Conservation (phyloP, 371 early-diverging fungal species). For the Rhizomucor pusillus region DNA sequence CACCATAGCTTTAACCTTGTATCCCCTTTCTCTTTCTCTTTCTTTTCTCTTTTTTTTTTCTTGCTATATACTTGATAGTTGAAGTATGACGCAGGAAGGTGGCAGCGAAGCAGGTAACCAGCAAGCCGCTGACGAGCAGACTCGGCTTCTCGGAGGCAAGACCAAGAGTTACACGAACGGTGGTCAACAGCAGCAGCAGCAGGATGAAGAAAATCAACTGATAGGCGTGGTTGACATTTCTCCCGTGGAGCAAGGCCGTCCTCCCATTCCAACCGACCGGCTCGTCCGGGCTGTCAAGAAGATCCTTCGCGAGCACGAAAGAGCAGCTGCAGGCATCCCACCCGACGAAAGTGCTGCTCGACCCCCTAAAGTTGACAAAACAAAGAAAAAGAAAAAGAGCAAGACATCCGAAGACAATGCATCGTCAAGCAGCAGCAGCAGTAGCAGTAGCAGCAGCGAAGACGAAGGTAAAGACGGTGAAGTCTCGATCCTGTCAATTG, state of each 20-base stretch:
- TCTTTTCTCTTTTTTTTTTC: neutral
- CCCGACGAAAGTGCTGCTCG: neutral
- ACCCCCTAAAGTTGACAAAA: constrained; percentile 1
- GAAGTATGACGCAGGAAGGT: constrained; percentile 1
- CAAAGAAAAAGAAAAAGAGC: constrained; percentile 15
- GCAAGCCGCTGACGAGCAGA: neutral
- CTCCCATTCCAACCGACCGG: constrained; percentile 16
- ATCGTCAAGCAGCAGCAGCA: constrained; percentile 6
- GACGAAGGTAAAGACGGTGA: constrained; percentile 16
- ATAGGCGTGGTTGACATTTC: constrained; percentile 9
- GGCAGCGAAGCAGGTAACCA: neutral
- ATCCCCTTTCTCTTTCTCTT: neutral
- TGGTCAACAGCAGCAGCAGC: too few relatives aligned
- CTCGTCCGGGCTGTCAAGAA: constrained; percentile 32
- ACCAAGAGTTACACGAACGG: neutral
- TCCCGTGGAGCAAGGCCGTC: constrained; percentile 1
- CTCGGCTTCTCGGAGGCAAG: neutral
- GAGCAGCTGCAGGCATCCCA: constrained; percentile 1
- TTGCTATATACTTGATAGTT: neutral
- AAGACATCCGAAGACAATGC: neutral
- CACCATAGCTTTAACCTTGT: constrained; percentile 1
- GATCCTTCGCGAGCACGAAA: constrained; percentile 21
- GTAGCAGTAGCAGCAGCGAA: constrained; percentile 15
- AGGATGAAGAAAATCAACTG: neutral
- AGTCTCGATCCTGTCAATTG: constrained; percentile 1